Percentiles rank a stretch among this genome's conserved stretches.
phyloP scores from a whole-genome alignment of 2,329 filamentous ascomycete species.

The Sclerotinia trifoliorum region DNA sequence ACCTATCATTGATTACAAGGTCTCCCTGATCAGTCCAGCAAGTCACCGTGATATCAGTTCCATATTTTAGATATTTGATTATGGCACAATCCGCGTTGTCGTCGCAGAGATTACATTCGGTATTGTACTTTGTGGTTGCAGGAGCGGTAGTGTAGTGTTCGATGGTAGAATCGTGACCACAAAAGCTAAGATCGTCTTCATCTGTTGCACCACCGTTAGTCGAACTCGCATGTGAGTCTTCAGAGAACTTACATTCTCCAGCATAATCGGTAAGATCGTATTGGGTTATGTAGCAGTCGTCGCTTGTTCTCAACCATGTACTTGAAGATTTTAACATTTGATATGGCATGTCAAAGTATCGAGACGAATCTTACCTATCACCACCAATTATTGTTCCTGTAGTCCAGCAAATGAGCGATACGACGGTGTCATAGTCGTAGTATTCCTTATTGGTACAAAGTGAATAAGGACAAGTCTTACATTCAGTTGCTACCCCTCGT shows the following conservation, averaged over 20 bases:
- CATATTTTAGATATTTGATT: conserved; percentile 25
- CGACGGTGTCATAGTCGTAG: conserved; percentile 23
- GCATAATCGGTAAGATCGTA: conserved; percentile 28
- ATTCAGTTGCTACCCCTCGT: conserved; percentile 28
- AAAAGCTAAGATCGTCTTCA: conserved; percentile 27
- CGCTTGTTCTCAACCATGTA: conserved; percentile 30
- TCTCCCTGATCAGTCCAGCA: conserved; percentile 29
- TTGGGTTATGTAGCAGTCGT: conserved; percentile 31
- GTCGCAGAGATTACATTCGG: conserved; percentile 31
- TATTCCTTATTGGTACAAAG: conserved; percentile 30
- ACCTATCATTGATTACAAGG: conserved; percentile 26
- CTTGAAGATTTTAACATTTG: conserved; percentile 9
- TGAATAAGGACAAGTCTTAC: conserved; percentile 32
- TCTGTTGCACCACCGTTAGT: conserved; percentile 8
- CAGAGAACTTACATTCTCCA: conserved; percentile 26
- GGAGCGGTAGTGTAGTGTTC: conserved; percentile 27
- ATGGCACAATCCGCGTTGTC: conserved; percentile 25
- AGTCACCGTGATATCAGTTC: conserved; percentile 26
- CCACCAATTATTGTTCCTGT: conserved; percentile 27
- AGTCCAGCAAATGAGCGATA: conserved; percentile 31
- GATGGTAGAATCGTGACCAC: conserved; percentile 24
- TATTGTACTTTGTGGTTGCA: conserved; percentile 26
- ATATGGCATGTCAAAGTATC: neutral
- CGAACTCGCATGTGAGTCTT: neutral
- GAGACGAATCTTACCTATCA: conserved; percentile 25